Base-by-base conservation (phyloP, 2,329 filamentous ascomycete species). In the Epichloe hybrida region DNA sequence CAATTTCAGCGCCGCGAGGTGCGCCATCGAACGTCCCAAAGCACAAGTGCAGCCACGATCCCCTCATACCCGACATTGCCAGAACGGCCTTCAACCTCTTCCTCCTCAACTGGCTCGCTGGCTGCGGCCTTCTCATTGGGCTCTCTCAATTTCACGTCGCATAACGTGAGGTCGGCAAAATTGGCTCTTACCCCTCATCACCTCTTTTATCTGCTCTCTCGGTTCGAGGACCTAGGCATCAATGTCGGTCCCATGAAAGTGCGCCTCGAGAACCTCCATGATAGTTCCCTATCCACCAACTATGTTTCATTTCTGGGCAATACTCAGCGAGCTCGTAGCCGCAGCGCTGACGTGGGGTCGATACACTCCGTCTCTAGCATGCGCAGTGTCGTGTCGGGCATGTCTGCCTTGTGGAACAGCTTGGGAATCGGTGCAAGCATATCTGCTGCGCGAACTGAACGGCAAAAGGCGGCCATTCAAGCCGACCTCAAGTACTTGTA, bases 321-420 rank as follows among this genome's bases (percentile, higher is more conserved):
- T 61, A 66, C 67, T 23, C 86, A 91, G 61, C 81, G 86, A 53
- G 84, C 86, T 54, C 86, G 87, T 65, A 85, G 86, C 56, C 82
- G 83, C 55, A 78, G 82, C 56, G 86, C 86, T 46, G 91, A 97
- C 68, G 83, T 84, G 50, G 88, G 88, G 59, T 97, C 93, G 1
- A 88, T 97, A 57, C 89, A 90, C 62, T 97, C 93, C 6, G 89
- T 96, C 41, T 95, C 91, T 23, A 97, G 93, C 70, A 88, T 98
- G 58, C 84, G 91, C 64, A 97, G 91, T 66, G 90, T 95, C 62
- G 91, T 97, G 86, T 95, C 93, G 31, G 88, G 87, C 66, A 95
- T 98, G 86, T 93, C 89, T 52, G 83, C 87, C 13, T 72, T 97
- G 44, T 97, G 90, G 91, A 85, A 88, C 21, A 89, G 84, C 61